Percentiles rank a stretch among this genome's conserved stretches.
phyloP scores from a whole-genome alignment of 345 rosid genomes.

The Ricinus communis region DNA sequence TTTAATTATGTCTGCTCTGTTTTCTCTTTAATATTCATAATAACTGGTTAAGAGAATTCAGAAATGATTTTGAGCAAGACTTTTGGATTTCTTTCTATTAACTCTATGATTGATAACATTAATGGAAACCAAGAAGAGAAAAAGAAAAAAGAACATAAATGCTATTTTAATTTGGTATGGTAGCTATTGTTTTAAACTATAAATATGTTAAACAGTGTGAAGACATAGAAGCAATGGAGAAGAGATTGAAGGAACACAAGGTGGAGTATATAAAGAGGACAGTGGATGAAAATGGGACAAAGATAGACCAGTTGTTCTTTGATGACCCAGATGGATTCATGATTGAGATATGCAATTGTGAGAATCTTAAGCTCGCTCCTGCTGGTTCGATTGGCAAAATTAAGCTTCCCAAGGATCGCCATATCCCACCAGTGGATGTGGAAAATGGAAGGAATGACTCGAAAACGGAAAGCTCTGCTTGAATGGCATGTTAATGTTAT shows the following conservation, averaged over 20 bases:
- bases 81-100: no score
- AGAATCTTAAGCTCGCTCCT: constrained; percentile 71
- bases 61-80: no score
- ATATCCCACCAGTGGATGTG: constrained; percentile 32
- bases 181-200: no score
- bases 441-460: not conserved
- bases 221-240: constrained; percentile 49
- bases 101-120: no score
- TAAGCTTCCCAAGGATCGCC: constrained; percentile 30
- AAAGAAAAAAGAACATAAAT: no score
- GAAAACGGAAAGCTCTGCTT: not conserved
- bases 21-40: no score
- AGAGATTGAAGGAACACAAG: constrained; percentile 42
- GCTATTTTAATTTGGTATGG: no score
- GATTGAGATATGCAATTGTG: constrained; percentile 85
- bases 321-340: constrained; percentile 72
- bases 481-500: no score
- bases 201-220: constrained; percentile 32
- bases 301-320: constrained; percentile 64
- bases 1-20: not conserved
- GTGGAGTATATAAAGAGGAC: constrained; percentile 56
- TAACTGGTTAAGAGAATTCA: no score
- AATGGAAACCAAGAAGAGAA: no score
- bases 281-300: constrained; percentile 35
- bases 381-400: constrained; percentile 31